Evolutionary conservation across 768 basidiomycete genomes (phyloP).

Genomic region (Bullera alba): DNA sequence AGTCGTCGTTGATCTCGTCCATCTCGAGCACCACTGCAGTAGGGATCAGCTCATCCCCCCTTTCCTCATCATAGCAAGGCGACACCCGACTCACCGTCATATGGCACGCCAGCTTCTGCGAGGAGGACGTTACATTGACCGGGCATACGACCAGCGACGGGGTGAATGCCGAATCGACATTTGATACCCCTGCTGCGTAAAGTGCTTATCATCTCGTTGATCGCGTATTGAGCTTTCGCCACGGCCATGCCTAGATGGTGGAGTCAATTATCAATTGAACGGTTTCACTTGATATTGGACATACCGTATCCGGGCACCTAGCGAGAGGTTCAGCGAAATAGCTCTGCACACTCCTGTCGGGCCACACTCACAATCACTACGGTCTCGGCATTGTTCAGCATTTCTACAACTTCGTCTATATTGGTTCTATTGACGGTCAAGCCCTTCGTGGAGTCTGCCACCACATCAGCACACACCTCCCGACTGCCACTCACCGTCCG

Average conservation of each 20-base stretch:
- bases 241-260: constrained; percentile 63
- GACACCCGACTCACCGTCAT: constrained; percentile 64
- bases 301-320: constrained; percentile 57
- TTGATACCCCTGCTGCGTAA: constrained; percentile 67
- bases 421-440: constrained; percentile 63
- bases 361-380: constrained; percentile 55
- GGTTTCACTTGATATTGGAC: neutral
- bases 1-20: constrained; percentile 93
- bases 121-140: constrained; percentile 88
- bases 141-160: constrained; percentile 87
- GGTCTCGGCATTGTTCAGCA: constrained; percentile 68
- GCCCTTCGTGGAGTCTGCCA: constrained; percentile 69
- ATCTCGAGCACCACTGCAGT: constrained; percentile 73
- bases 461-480: neutral
- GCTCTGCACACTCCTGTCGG: neutral
- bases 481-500: constrained; percentile 28
- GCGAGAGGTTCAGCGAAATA: too few relatives aligned
- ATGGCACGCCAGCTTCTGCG: constrained; percentile 82
- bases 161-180: constrained; percentile 57
- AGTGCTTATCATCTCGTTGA: constrained; percentile 66
- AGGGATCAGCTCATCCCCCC: neutral
- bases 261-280: neutral
- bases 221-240: constrained; percentile 74
- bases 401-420: constrained; percentile 74
- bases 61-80: neutral